Evolutionary conservation across 768 basidiomycete species (phyloP).

Genomic region (Peribolospora baueri): DNA sequence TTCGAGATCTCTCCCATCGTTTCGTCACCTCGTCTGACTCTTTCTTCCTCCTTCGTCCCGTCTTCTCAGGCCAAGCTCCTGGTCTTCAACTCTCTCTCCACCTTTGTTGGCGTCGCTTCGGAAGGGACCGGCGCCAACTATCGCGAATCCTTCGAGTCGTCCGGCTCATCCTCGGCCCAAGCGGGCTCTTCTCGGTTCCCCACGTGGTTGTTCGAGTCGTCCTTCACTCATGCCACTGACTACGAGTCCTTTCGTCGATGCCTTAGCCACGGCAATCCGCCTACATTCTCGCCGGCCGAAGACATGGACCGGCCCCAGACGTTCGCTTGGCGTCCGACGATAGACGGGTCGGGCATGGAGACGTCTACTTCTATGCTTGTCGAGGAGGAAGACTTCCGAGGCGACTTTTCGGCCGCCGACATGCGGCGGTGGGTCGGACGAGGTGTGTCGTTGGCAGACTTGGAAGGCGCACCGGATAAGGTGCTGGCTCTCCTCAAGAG

Average conservation of each 20-base stretch:
- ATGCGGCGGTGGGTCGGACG: too few species aligned
- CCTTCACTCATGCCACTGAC: conserved; percentile 24
- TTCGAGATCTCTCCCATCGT: conserved; percentile 1
- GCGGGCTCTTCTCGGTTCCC: conserved; percentile 39
- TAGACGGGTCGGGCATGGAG: conserved; percentile 1
- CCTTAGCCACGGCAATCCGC: neutral
- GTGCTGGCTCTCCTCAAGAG: too few species aligned
- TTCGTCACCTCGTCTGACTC: neutral
- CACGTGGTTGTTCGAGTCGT: conserved; percentile 31
- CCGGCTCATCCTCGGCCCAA: conserved; percentile 9
- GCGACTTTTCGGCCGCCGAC: neutral
- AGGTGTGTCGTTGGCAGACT: neutral
- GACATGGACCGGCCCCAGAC: too few species aligned
- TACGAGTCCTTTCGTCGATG: neutral
- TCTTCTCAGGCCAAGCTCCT: conserved; percentile 42
- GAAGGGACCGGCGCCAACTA: too few species aligned
- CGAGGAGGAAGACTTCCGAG: neutral
- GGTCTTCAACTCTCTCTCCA: conserved; percentile 45
- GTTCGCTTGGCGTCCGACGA: too few species aligned
- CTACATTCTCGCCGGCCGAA: too few species aligned
- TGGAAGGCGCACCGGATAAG: neutral
- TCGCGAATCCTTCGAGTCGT: neutral
- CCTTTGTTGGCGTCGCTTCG: conserved; percentile 30
- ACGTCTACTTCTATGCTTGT: too few species aligned
- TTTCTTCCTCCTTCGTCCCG: neutral